Percentiles rank a stretch among this genome's conserved stretches.
phyloP scores from a whole-genome alignment of 768 basidiomycete species.

The Suillus occidentalis region DNA sequence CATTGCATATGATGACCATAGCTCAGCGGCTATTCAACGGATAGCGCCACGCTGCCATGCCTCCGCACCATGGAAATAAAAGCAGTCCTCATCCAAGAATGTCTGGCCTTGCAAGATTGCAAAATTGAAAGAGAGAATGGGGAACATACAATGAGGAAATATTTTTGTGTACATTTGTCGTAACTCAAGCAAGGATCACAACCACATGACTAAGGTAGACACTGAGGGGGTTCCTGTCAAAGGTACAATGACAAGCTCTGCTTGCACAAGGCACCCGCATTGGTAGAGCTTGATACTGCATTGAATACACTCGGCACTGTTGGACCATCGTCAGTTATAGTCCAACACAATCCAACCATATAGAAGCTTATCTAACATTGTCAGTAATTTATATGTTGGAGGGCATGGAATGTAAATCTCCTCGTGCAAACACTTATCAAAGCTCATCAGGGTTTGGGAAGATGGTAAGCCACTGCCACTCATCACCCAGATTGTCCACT shows the following conservation, averaged over 20 bases:
- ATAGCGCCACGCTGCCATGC: background rate
- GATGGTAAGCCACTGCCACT: background rate
- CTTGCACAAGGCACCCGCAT: no score
- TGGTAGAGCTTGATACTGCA: no score
- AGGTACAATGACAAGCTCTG: background rate
- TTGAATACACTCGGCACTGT: background rate
- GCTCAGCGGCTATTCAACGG: background rate
- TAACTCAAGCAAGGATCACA: background rate
- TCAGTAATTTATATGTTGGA: background rate
- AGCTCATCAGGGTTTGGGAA: background rate
- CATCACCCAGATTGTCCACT: background rate
- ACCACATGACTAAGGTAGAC: background rate
- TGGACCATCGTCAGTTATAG: constrained; percentile 2
- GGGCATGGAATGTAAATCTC: background rate
- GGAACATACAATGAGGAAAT: background rate
- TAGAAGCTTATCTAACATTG: background rate
- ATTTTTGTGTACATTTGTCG: background rate
- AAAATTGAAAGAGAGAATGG: background rate
- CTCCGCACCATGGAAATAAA: background rate
- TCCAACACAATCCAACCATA: background rate
- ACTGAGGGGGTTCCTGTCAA: background rate
- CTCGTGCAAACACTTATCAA: background rate
- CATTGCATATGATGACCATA: background rate
- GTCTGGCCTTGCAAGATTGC: background rate
- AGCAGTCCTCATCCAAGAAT: background rate